These are phyloP conservation scores for Fusarium zealandicum DNA, from an alignment of 2,329 filamentous ascomycete genomes.

Conservation along the genomic window DNA sequence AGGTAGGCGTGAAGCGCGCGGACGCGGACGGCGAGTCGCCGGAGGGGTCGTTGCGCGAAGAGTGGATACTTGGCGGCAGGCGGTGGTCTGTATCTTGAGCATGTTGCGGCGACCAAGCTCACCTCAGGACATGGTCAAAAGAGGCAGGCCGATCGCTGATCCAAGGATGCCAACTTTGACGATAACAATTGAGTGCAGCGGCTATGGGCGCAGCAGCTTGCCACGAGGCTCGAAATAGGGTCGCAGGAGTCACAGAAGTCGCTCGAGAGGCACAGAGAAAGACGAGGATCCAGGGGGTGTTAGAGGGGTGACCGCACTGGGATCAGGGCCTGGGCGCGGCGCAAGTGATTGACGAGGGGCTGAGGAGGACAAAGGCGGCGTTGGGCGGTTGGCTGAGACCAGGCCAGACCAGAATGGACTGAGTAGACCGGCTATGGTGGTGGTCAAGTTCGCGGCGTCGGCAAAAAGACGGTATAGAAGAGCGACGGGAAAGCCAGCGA, in stretches of 20 bases:
- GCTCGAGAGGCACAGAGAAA: conserved; percentile 25
- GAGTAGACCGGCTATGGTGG: conserved; percentile 6
- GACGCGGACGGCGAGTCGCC: conserved; percentile 41
- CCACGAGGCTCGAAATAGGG: conserved; percentile 27
- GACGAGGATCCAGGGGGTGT: conserved; percentile 32
- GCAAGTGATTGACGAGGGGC: conserved; percentile 31
- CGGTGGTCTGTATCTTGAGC: conserved; percentile 44
- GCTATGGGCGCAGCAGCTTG: conserved; percentile 29
- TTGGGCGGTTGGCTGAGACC: conserved; percentile 28
- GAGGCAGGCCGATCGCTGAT: conserved; percentile 44
- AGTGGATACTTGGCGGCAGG: conserved; percentile 44
- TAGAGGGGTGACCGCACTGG: conserved; percentile 31
- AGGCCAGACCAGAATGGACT: conserved; percentile 22
- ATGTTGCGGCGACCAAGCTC: conserved; percentile 43
- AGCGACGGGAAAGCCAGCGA: conserved; percentile 8
- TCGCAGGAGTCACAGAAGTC: conserved; percentile 31
- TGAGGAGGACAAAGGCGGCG: conserved; percentile 13
- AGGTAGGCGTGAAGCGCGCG: conserved; percentile 40
- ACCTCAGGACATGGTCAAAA: conserved; percentile 47
- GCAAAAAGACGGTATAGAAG: conserved; percentile 30
- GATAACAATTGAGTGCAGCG: conserved; percentile 23
- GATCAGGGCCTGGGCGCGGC: conserved; percentile 31
- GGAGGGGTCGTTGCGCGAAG: conserved; percentile 44
- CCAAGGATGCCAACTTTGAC: conserved; percentile 30
- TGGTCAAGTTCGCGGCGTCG: conserved; percentile 5